Evolutionary conservation across 2,329 filamentous ascomycete species (phyloP).

Genomic region (Sphaerostilbella broomeana): DNA sequence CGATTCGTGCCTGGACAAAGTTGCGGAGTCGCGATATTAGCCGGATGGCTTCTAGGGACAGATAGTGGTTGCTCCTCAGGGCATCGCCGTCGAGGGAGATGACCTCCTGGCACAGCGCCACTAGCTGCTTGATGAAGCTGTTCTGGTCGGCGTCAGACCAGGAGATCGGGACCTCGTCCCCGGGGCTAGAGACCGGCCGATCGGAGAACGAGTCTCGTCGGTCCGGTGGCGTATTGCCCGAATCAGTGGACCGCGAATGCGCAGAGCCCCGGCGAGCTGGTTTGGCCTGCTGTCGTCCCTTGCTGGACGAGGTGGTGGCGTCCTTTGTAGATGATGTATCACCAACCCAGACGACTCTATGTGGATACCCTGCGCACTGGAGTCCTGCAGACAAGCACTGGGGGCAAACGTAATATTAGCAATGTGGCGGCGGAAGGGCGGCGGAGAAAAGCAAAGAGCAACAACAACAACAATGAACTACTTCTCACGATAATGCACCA

Average conservation of each 20-base stretch:
- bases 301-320: neutral
- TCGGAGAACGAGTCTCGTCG: conserved; percentile 7
- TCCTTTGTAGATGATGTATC: conserved; percentile 11
- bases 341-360: conserved; percentile 25
- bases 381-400: conserved; percentile 24
- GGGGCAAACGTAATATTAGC: neutral
- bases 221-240: conserved; percentile 1
- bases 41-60: conserved; percentile 17
- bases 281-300: neutral
- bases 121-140: conserved; percentile 19
- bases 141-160: conserved; percentile 15
- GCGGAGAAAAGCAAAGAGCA: neutral
- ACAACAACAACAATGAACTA: too few relatives aligned
- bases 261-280: conserved; percentile 3
- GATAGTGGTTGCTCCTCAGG: conserved; percentile 6
- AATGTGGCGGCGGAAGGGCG: neutral
- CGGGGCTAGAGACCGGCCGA: conserved; percentile 2
- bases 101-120: conserved; percentile 21
- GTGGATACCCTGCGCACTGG: conserved; percentile 26
- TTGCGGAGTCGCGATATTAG: conserved; percentile 22
- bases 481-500: neutral
- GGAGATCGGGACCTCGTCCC: conserved; percentile 3
- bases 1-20: conserved; percentile 21
- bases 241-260: conserved; percentile 6
- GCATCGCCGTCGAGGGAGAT: conserved; percentile 15